A percentile compares a stretch with the other conserved stretches of the same genome.
Conservation (phyloP, 2,329 filamentous ascomycete species). For the Dactylellina parvicollis region DNA sequence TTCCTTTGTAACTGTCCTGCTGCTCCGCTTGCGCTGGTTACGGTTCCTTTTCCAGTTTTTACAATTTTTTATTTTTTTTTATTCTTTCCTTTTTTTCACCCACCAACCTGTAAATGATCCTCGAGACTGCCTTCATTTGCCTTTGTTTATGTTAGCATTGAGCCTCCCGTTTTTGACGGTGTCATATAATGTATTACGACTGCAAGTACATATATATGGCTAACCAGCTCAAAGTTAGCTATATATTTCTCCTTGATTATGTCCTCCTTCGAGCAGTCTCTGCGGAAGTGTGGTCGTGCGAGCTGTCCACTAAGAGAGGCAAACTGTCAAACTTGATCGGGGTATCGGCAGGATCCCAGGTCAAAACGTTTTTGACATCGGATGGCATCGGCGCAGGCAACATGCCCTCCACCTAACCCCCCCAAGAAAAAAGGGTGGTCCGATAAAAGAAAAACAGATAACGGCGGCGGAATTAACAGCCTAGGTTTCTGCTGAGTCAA, state of each 20-base stretch:
- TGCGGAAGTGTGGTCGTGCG: neutral
- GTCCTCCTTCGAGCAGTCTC: too few species aligned
- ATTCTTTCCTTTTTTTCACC: neutral
- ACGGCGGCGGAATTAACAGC: constrained; percentile 31
- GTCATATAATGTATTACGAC: neutral
- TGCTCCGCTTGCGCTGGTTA: neutral
- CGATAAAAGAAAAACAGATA: constrained; percentile 37
- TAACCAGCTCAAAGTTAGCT: too few species aligned
- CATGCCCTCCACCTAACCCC: neutral
- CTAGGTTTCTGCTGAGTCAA: constrained; percentile 29
- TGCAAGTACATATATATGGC: neutral
- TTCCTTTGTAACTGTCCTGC: neutral
- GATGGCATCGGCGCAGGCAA: constrained; percentile 52
- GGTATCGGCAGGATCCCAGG: constrained; percentile 24
- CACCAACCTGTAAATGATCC: neutral
- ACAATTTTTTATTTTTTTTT: too few species aligned
- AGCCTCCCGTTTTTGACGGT: too few species aligned
- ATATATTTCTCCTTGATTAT: too few species aligned
- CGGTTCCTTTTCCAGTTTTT: neutral
- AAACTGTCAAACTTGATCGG: too few species aligned
- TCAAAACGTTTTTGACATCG: constrained; percentile 14
- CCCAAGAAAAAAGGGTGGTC: constrained; percentile 3
- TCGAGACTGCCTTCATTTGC: neutral
- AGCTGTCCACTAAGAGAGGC: too few species aligned
- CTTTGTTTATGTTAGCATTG: too few species aligned